Conservation (phyloP, 78 protist species). For the Speleostelium caveatum region DNA sequence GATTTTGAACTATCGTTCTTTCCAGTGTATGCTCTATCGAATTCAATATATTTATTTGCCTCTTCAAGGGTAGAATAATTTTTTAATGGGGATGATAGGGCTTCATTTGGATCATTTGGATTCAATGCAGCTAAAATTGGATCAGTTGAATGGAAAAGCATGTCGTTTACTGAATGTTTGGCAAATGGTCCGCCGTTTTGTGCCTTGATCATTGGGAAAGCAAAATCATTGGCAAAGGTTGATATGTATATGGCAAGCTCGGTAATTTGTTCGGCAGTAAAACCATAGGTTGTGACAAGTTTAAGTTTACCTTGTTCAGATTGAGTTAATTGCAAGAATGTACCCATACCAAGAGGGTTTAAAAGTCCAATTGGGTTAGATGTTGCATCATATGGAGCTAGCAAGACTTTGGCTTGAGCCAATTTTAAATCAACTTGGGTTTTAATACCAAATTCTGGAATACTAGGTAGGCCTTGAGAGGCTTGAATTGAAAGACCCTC, state of each 20-base stretch:
- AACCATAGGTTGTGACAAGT: not conserved
- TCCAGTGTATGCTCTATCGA: conserved; percentile 30
- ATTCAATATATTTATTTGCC: not conserved
- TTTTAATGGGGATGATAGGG: conserved; percentile 4
- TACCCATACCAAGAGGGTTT: conserved; percentile 18
- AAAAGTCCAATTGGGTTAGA: not conserved
- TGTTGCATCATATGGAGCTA: not conserved
- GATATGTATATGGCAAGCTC: not conserved
- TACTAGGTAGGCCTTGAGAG: not conserved
- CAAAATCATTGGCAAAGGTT: not conserved
- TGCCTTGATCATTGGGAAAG: not conserved
- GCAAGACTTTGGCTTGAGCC: not conserved
- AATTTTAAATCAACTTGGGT: not conserved
- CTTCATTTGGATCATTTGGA: not conserved
- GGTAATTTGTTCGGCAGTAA: not conserved
- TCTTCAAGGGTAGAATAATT: not conserved
- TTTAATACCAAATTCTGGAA: conserved; percentile 41
- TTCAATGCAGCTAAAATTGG: conserved; percentile 1
- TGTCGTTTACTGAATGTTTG: conserved; percentile 13
- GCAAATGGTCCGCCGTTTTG: conserved; percentile 23
- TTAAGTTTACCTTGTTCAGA: not conserved
- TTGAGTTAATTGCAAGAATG: not conserved
- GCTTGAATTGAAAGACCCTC: not conserved
- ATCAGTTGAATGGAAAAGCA: conserved; percentile 36
- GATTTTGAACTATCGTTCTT: conserved; percentile 12